phyloP scores from a whole-genome alignment of 371 early-diverging fungal genomes.

The Rhizopus arrhizus region DNA sequence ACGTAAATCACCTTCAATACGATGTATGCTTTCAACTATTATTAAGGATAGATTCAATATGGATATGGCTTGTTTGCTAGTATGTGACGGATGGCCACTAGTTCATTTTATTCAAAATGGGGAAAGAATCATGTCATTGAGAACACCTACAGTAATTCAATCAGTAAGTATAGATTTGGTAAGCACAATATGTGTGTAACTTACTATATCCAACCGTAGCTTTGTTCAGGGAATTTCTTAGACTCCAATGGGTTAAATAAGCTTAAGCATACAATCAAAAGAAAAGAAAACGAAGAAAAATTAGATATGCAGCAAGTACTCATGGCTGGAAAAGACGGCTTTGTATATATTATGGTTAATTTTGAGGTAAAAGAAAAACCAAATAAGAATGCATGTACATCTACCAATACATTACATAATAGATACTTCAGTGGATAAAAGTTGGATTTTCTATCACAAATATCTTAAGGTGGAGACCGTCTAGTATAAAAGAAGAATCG shows the following conservation, averaged over 20 bases:
- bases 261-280: constrained; percentile 10
- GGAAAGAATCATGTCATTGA: constrained; percentile 29
- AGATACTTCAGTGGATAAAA: constrained; percentile 43
- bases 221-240: constrained; percentile 50
- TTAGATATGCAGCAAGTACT: constrained; percentile 37
- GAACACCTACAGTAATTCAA: constrained; percentile 37
- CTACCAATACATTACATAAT: not conserved
- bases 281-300: constrained; percentile 7
- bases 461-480: constrained; percentile 40
- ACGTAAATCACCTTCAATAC: constrained; percentile 37
- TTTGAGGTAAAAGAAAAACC: constrained; percentile 35
- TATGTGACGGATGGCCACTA: constrained; percentile 48
- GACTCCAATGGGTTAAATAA: constrained; percentile 14
- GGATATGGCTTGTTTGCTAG: constrained; percentile 41
- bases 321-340: constrained; percentile 50
- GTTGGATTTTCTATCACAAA: constrained; percentile 38
- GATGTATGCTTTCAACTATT: constrained; percentile 40
- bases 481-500: constrained; percentile 25
- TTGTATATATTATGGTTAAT: constrained; percentile 46
- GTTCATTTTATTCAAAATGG: constrained; percentile 48
- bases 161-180: constrained; percentile 33
- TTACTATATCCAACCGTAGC: constrained; percentile 17
- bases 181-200: no score
- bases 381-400: not conserved
- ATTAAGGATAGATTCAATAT: constrained; percentile 40